phyloP scores from a whole-genome alignment of 768 basidiomycete genomes.

The Omphalotus guepiniiformis region DNA sequence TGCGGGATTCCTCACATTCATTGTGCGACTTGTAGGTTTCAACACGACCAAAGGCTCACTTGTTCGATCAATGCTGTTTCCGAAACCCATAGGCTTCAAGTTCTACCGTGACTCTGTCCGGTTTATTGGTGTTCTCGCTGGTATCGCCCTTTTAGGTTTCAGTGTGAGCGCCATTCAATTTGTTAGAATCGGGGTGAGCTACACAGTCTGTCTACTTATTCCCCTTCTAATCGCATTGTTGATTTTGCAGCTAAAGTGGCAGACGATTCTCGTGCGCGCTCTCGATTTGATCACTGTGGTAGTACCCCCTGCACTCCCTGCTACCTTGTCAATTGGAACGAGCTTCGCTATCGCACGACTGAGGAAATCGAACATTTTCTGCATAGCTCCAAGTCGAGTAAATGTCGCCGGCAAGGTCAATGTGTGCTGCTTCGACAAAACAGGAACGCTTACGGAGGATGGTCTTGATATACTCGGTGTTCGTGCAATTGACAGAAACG shows the following conservation, averaged over 20 bases:
- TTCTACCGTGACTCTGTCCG: constrained; percentile 91
- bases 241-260: constrained; percentile 68
- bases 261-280: constrained; percentile 87
- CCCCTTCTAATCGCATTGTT: constrained; percentile 2
- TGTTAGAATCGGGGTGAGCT: constrained; percentile 76
- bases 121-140: constrained; percentile 88
- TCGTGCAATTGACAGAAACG: constrained; percentile 73
- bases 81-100: constrained; percentile 98
- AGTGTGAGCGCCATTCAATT: constrained; percentile 91
- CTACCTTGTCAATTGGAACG: constrained; percentile 95
- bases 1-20: neutral
- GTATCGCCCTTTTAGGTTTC: constrained; percentile 91
- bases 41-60: constrained; percentile 97
- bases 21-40: constrained; percentile 53
- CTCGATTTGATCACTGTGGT: constrained; percentile 96
- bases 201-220: constrained; percentile 3
- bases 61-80: constrained; percentile 96
- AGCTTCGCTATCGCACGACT: constrained; percentile 90
- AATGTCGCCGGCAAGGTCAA: constrained; percentile 96
- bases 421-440: constrained; percentile 98
- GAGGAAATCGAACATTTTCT: constrained; percentile 85
- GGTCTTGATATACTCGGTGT: constrained; percentile 96
- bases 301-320: constrained; percentile 95
- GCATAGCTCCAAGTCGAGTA: constrained; percentile 93
- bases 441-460: constrained; percentile 97